phyloP scores from a whole-genome alignment of 2,329 filamentous ascomycete species.

The Alternaria postmessia region DNA sequence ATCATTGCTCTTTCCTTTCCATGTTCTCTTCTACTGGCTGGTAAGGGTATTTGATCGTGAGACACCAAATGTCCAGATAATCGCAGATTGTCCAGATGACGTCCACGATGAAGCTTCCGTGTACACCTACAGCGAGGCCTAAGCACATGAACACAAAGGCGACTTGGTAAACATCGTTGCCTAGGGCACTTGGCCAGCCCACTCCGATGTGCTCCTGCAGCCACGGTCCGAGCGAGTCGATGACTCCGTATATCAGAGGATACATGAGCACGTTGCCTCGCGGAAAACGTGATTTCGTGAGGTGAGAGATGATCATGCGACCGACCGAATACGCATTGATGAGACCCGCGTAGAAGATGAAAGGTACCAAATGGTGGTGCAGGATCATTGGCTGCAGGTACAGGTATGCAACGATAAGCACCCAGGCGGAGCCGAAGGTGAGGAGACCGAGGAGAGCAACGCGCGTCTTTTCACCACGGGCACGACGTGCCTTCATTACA shows the following conservation, averaged over 20 bases:
- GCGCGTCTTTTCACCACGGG: conserved; percentile 74
- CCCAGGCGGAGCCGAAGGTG: conserved; percentile 83
- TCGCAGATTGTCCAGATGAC: conserved; percentile 98
- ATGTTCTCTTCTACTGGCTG: conserved; percentile 50
- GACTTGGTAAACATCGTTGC: conserved; percentile 81
- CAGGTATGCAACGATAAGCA: conserved; percentile 78
- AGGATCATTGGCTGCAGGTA: conserved; percentile 86
- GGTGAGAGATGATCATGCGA: conserved; percentile 92
- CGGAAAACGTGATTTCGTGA: conserved; percentile 87
- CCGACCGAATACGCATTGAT: conserved; percentile 96
- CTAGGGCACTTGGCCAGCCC: conserved; percentile 53
- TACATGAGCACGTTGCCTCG: conserved; percentile 86
- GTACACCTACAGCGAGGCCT: conserved; percentile 85
- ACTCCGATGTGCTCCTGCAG: conserved; percentile 60
- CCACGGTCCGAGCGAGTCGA: conserved; percentile 80
- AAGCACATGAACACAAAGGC: conserved; percentile 90
- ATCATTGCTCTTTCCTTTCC: conserved; percentile 38
- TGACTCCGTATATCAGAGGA: conserved; percentile 78
- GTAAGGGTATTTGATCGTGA: conserved; percentile 90
- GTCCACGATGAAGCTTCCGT: conserved; percentile 96
- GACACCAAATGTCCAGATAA: conserved; percentile 96
- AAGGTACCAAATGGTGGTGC: conserved; percentile 83
- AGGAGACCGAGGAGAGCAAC: conserved; percentile 82
- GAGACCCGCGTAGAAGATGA: conserved; percentile 85
- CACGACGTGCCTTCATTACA: conserved; percentile 81